Evolutionary conservation across 2,329 filamentous ascomycete species (phyloP), one percentile per base, ranked within the genome.

Genomic region (Paraphoma sp.): DNA sequence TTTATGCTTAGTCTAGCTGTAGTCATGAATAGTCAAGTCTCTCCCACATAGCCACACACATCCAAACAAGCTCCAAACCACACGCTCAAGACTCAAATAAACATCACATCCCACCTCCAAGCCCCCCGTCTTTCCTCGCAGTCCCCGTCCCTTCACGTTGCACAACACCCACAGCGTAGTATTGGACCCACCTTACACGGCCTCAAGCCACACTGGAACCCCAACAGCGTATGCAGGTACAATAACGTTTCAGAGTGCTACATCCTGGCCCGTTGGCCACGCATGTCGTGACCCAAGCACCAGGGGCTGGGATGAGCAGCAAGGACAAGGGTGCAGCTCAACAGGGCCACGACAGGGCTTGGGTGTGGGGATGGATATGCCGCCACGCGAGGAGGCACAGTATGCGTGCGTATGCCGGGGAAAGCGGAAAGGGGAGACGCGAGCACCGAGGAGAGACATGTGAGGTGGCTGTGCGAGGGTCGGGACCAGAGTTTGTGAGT

Each of bases 131-230:
- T 33, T 30, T 38, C 12, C 28, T n/a, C 45, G 2, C 4, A 3
- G 40, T 38, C 49, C 49, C 43, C 23, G 18, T 44, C 31, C 44
- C 10, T 30, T 33, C 29, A 45, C 49, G 43, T 56, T 31, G 36
- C 54, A 56, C 54, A 53, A 45, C 54, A 44, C 45, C 46, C 52
- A 50, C 40, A 45, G 30, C 50, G 50, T 42, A 48, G 38, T 59
- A 59, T 59, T 56, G 51, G 53, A 46, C 48, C 52, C 56, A 58
- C 48, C 48, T 7, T 10, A 14, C 23, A 38, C 41, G 23, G 23
- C 23, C 23, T 23, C 23, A 23, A 2, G 23, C 50, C 31, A 31
- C 17, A 36, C 30, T 16, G 9, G 23, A 11, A 16, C 11, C 29
- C 41, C 14, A 9, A 14, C 4, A 14, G 16, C 18, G 12, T 33